phyloP scores from a whole-genome alignment of 2,329 filamentous ascomycete genomes.

The Colletotrichum lupini region DNA sequence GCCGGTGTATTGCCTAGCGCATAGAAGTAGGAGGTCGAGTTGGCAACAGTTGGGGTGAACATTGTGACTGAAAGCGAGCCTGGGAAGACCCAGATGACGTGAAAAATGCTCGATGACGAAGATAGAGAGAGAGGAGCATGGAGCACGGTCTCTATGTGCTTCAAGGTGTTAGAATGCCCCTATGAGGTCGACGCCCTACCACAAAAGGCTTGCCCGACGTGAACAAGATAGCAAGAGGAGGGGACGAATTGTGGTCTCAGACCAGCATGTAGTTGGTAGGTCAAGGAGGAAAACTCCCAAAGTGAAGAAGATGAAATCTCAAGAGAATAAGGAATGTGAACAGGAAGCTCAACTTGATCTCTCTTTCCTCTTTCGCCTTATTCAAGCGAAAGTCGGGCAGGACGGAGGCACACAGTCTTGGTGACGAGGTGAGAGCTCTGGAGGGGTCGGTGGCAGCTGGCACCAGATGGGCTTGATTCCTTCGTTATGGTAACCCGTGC shows the following conservation, averaged over 20 bases:
- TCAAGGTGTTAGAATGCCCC: neutral
- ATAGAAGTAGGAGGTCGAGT: constrained; percentile 50
- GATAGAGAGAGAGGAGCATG: neutral
- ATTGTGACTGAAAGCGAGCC: constrained; percentile 39
- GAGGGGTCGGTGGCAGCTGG: neutral
- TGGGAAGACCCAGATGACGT: neutral
- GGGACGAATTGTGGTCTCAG: neutral
- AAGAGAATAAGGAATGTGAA: neutral
- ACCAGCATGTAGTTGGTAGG: neutral
- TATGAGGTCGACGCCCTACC: neutral
- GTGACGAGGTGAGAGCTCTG: neutral
- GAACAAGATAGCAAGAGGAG: neutral
- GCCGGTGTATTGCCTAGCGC: constrained; percentile 67
- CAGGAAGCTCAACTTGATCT: neutral
- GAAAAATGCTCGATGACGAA: neutral
- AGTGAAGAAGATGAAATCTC: neutral
- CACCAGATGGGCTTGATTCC: neutral
- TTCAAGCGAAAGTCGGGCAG: neutral
- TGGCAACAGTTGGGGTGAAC: constrained; percentile 50
- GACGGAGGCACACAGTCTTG: too few relatives aligned
- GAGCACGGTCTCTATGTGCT: neutral
- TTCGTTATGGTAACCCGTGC: neutral
- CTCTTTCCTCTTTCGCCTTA: neutral
- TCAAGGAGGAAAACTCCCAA: neutral
- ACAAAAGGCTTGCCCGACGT: neutral